Conservation (phyloP, 169 alveolate species). For the Amoebophrya sp. region DNA sequence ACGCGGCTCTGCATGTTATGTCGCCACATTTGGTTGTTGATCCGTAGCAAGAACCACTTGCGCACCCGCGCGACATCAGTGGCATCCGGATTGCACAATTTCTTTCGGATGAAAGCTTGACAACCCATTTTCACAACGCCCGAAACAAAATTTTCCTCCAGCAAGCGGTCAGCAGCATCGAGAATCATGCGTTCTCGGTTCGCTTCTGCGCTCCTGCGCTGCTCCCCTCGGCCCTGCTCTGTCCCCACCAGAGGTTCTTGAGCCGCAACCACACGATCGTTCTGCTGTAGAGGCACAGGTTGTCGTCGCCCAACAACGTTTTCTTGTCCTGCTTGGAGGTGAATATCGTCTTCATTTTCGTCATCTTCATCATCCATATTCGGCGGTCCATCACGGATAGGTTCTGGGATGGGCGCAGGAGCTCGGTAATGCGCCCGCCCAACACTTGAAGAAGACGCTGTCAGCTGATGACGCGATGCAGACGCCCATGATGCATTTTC, state of each 20-base stretch:
- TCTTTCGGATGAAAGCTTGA: background rate
- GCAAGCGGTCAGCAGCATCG: background rate
- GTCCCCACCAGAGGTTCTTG: no score
- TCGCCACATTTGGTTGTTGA: background rate
- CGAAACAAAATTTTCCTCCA: background rate
- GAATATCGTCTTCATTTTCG: no score
- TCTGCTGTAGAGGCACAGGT: no score
- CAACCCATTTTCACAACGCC: background rate
- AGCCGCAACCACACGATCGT: no score
- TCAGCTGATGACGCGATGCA: no score
- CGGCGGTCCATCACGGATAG: background rate
- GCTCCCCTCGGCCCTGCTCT: no score
- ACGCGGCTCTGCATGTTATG: background rate
- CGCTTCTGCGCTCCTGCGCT: no score
- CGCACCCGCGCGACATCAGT: background rate
- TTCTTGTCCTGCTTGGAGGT: no score
- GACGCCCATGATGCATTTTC: no score
- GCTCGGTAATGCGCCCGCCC: no score
- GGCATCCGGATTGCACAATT: background rate
- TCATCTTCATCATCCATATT: background rate
- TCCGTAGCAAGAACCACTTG: background rate
- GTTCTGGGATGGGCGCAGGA: background rate
- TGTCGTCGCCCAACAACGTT: no score
- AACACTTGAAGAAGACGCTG: no score
- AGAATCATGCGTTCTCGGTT: background rate